A percentile compares a stretch with the other conserved stretches of the same genome.
Evolutionary conservation across 352 stramenopile species (phyloP).

Genomic region (Pythium brachiatum): DNA sequence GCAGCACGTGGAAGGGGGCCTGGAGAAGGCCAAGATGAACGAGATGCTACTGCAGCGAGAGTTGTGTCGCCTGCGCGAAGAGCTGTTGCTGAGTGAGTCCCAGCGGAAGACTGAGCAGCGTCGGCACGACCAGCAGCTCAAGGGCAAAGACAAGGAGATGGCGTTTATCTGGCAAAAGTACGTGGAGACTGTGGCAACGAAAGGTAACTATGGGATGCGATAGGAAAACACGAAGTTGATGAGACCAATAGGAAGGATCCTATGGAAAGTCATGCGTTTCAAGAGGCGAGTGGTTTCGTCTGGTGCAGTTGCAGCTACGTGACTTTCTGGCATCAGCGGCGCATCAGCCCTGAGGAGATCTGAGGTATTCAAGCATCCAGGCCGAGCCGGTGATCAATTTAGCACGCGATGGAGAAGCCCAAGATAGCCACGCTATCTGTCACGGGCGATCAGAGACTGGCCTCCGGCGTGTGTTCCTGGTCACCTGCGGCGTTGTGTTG

Average conservation of each 20-base stretch:
- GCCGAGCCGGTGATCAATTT: neutral
- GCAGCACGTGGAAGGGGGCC: conserved; percentile 21
- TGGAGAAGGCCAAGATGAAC: conserved; percentile 45
- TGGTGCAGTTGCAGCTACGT: neutral
- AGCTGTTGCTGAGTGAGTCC: conserved; percentile 57
- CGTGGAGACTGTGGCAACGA: conserved; percentile 32
- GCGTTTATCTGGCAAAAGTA: conserved; percentile 77
- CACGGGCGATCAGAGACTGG: neutral
- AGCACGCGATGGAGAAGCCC: conserved; percentile 13
- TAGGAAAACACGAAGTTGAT: neutral
- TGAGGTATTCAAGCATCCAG: neutral
- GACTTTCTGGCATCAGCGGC: neutral
- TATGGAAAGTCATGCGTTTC: neutral
- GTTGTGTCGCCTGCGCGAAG: conserved; percentile 52
- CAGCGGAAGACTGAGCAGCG: conserved; percentile 50
- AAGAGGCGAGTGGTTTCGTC: neutral
- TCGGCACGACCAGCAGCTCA: conserved; percentile 44
- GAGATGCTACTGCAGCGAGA: conserved; percentile 49
- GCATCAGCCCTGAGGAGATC: conserved; percentile 2
- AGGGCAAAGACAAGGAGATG: conserved; percentile 62
- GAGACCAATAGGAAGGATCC: neutral
- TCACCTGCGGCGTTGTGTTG: neutral
- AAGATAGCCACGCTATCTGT: conserved; percentile 17
- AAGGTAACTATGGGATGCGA: conserved; percentile 1
- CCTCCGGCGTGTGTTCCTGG: neutral